Conservation (phyloP, 441 rosid genomes). For the Gossypium lobatum region DNA sequence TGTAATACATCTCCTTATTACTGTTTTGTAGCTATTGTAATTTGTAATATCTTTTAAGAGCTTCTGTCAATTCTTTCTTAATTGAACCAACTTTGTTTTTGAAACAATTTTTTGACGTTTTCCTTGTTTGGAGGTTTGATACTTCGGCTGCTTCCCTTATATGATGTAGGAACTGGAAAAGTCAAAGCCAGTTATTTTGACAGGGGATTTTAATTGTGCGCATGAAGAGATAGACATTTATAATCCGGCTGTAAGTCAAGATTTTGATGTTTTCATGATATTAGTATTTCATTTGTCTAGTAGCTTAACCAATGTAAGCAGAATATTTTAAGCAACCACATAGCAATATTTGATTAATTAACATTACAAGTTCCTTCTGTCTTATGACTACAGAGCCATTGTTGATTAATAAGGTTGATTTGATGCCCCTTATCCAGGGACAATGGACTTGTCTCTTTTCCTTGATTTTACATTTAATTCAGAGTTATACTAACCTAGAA, state of each 20-base stretch:
- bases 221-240: slow-evolving; percentile 90
- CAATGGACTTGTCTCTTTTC: slow-evolving; percentile 1
- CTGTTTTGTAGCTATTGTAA: neutral
- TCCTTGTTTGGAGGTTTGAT: slow-evolving; percentile 6
- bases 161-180: slow-evolving; percentile 72
- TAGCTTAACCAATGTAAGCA: neutral
- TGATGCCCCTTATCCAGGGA: neutral
- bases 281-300: neutral
- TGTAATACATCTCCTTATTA: neutral
- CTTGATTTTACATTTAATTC: neutral
- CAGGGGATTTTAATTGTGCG: slow-evolving; percentile 92
- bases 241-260: slow-evolving; percentile 65
- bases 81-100: neutral
- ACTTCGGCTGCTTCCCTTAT: slow-evolving; percentile 13
- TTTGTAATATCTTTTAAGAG: neutral
- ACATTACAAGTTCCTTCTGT: neutral
- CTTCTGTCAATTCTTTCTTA: neutral
- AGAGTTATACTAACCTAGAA: neutral
- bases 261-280: neutral
- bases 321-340: neutral
- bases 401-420: neutral
- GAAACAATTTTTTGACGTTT: neutral
- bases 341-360: neutral
- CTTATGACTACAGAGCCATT: neutral
- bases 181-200: slow-evolving; percentile 87